Base-by-base conservation (phyloP, 2,329 filamentous ascomycete species). In the Verticillium albo-atrum region DNA sequence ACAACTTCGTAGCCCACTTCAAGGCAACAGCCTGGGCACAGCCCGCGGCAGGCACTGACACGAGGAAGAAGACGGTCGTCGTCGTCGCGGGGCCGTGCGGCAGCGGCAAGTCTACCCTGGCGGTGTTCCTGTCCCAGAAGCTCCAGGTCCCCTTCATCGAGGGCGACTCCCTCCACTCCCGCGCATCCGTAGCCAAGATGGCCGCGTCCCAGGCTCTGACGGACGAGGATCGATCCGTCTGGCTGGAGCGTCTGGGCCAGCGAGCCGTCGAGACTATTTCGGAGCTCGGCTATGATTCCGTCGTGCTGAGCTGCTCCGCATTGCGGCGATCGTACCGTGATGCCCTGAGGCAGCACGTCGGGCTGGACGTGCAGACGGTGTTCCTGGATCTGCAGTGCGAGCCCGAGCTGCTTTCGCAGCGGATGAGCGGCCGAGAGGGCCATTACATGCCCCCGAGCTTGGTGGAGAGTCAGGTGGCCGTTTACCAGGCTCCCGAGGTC, bases 1-100 rank as follows among this genome's bases (percentile, higher is more conserved):
- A 69, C 63, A 81, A 77, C 64, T 82, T 77, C 64, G 64, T 72
- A 5, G 6, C 34, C 2, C 68, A 69, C 42, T 72, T 73, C 62
- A 58, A 69, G 61, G 71, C 68, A 27, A 75, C 74, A 42, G 68
- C 73, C 3, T 80, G 77, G 77, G 23, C 15, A 10, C 63, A 64
- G 32, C 66, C 78, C 3, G 77, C 76, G 2, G 47, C 60, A 12
- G 78, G 59, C 75, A 80, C 65, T 62, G 67, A 12, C 27, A 27
- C 25, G 3, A 9, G 30, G 4, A 9, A 32, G 4, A 71, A 68
- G 58, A 71, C 65, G 4, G 66, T 71, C 2, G 62, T 77, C 15
- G 57, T 78, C 5, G 62, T 77, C 17, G 70, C 72, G 4, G 75
- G 76, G 0, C 76, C 75, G 4, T 75, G 74, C 56, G 76, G 75